Evolutionary conservation across 345 rosid genomes (phyloP), one percentile per base, ranked within the genome.

Genomic region (Corchorus olitorius): DNA sequence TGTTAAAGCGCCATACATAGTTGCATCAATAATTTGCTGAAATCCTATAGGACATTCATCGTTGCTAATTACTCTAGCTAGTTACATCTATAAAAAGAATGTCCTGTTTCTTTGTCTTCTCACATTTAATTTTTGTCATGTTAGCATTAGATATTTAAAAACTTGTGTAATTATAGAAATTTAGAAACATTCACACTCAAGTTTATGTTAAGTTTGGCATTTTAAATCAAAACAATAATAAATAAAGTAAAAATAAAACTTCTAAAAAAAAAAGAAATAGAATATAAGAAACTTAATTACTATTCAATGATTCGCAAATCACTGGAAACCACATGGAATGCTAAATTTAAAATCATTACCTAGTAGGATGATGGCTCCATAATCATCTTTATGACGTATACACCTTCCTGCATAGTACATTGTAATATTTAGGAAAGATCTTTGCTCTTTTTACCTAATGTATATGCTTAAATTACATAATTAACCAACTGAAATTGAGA

Each of bases 291-390:
- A 15, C 19, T 48, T 12, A 58, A 17, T 61, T 61, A 61, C 15
- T 33, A 15, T 27, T 60, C 12, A 14, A 13, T 5, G 3, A 15
- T 35, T 22, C 3, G 11, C 48, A 17, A 64, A 64, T 37, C 46
- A 22, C 19, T 59, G n/a, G 0, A 45, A 63, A 68, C 13, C 34
- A 75, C 64, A 46, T 33, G 22, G n/a, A 72, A 16, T 20, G 54
- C 50, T 34, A 60, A 53, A 67, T 33, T 43, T 27, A 41, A 43
- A 78, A 73, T 20, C 74, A 63, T 79, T 90, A 93, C 99, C 98
- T 78, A 95, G 79, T 11, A 93, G 84, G 79, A 96, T 91, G 86
- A 96, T 86, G 75, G 98, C 98, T 74, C 99, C 99, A 86, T 93
- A 93, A 77, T 96, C 99, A 83, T 82, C 79, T 79, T 84, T 88